Evolutionary conservation across 208 protist genomes (phyloP).

Genomic region (Wallacemonas sp.): DNA sequence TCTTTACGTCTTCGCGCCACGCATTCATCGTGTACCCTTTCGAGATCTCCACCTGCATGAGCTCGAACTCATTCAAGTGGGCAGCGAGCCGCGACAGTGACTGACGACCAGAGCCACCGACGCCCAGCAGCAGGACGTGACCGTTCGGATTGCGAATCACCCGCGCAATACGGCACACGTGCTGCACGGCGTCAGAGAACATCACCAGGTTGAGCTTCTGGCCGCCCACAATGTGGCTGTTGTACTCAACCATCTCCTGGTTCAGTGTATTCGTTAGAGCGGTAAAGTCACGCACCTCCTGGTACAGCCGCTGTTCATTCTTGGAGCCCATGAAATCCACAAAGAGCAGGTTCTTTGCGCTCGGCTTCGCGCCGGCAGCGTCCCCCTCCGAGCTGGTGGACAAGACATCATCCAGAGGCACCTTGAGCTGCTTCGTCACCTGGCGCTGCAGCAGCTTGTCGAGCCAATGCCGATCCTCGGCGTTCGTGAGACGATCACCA

Average conservation of each 20-base stretch:
- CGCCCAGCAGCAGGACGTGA: constrained; percentile 96
- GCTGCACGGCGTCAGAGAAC: constrained; percentile 97
- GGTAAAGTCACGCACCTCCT: constrained; percentile 87
- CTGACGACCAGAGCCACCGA: constrained; percentile 98
- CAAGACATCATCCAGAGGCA: constrained; percentile 72
- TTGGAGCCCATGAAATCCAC: constrained; percentile 91
- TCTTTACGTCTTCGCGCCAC: constrained; percentile 97
- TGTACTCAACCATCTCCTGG: constrained; percentile 94
- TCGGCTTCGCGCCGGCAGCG: not conserved
- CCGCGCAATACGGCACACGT: constrained; percentile 95
- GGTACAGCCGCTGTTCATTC: constrained; percentile 80
- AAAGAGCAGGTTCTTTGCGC: constrained; percentile 81
- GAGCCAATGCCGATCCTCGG: constrained; percentile 92
- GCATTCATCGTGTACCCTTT: constrained; percentile 96
- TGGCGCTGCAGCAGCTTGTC: constrained; percentile 79
- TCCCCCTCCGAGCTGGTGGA: not conserved
- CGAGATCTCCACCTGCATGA: constrained; percentile 95
- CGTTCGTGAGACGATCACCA: constrained; percentile 93
- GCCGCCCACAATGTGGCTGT: constrained; percentile 59
- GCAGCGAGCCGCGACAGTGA: constrained; percentile 95
- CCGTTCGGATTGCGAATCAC: constrained; percentile 96
- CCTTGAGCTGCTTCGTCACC: constrained; percentile 82
- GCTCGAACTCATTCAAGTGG: constrained; percentile 94
- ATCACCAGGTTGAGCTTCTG: constrained; percentile 96
- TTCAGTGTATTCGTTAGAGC: constrained; percentile 84